Conservation (phyloP, 176 grass and related monocot genomes). For the Cocos nucifera region DNA sequence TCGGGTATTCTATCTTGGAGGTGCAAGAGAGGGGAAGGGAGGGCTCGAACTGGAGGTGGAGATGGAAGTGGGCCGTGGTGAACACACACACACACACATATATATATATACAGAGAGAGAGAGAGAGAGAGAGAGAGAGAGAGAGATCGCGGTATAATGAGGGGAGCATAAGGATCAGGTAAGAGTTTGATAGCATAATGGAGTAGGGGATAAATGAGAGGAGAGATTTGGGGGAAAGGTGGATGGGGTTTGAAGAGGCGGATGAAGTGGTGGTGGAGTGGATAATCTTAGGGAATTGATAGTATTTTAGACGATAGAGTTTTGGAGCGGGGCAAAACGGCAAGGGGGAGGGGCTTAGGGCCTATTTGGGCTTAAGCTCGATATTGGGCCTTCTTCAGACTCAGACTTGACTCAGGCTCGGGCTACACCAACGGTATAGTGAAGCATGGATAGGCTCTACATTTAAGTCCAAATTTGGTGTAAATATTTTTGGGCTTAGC, state of each 20-base stretch:
- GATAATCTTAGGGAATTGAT: not conserved
- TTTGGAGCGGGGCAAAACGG: too few species aligned
- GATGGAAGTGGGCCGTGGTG: slow-evolving; percentile 2
- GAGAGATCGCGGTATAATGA: not conserved
- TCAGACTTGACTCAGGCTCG: rapidly evolving
- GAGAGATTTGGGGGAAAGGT: not conserved
- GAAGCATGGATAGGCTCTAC: too few species aligned
- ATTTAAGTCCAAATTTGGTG: too few species aligned
- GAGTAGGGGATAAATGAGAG: not conserved
- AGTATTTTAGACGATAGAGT: too few species aligned
- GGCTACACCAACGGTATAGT: too few species aligned
- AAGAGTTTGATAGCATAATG: not conserved
- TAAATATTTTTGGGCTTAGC: too few species aligned
- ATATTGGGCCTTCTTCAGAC: too few species aligned
- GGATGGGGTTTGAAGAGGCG: slow-evolving; percentile 1
- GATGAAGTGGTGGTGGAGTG: slow-evolving; percentile 18
- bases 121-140: not conserved
- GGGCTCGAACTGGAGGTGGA: not conserved
- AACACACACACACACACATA: too few species aligned
- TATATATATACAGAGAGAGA: too few species aligned
- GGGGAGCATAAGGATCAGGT: not conserved
- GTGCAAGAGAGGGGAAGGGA: not conserved
- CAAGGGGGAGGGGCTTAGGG: too few species aligned
- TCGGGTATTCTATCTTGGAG: not conserved
- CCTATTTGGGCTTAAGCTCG: too few species aligned